A percentile compares a stretch with the other conserved stretches of the same genome.
phyloP scores from a whole-genome alignment of 2,329 filamentous ascomycete species.

The Pyrenophora tritici-repentis region DNA sequence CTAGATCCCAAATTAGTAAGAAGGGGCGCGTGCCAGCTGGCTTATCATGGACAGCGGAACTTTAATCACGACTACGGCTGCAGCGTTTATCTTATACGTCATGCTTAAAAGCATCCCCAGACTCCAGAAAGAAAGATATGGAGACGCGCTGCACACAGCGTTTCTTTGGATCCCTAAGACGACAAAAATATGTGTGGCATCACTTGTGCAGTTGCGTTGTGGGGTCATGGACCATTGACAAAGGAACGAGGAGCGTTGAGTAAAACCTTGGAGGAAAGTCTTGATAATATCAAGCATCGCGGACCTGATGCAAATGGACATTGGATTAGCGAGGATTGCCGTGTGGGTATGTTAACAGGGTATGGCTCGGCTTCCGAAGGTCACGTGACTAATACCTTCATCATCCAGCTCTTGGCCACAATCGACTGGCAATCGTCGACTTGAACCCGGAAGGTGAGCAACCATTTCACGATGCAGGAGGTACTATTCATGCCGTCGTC shows the following conservation, averaged over 20 bases:
- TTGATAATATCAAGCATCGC: constrained; percentile 48
- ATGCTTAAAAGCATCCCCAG: not conserved
- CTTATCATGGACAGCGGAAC: constrained; percentile 7
- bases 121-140: not conserved
- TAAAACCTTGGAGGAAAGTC: constrained; percentile 17
- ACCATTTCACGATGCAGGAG: constrained; percentile 28
- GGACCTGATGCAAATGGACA: constrained; percentile 54
- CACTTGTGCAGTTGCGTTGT: constrained; percentile 20
- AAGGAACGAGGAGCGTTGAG: constrained; percentile 7
- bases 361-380: not conserved
- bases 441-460: constrained; percentile 29
- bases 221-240: constrained; percentile 15
- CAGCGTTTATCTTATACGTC: constrained; percentile 3
- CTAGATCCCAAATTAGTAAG: constrained; percentile 11
- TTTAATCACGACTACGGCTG: constrained; percentile 1
- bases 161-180: not conserved
- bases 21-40: constrained; percentile 2
- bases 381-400: constrained; percentile 15
- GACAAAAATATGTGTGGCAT: constrained; percentile 19
- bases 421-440: constrained; percentile 35
- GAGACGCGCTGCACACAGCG: not conserved
- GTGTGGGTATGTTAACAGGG: constrained; percentile 45
- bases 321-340: constrained; percentile 53
- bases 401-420: constrained; percentile 29
- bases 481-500: constrained; percentile 59